A percentile compares a stretch with the other conserved stretches of the same genome.
Evolutionary conservation across 2,329 filamentous ascomycete species (phyloP).

Genomic region (Lasiodiplodia theobromae): DNA sequence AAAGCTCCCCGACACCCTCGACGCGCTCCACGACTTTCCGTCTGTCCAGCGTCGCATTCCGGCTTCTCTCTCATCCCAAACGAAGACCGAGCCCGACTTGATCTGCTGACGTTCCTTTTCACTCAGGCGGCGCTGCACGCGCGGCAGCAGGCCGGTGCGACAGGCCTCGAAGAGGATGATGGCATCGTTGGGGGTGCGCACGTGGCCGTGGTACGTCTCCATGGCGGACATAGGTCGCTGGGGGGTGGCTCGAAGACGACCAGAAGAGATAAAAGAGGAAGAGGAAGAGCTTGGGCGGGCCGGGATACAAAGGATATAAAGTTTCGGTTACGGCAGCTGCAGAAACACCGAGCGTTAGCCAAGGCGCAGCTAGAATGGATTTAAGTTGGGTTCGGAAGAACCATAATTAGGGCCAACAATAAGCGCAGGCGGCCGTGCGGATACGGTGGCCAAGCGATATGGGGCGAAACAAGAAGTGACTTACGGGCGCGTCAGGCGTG

Average conservation of each 20-base stretch:
- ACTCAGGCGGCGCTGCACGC: slow-evolving; percentile 90
- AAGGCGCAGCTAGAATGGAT: slow-evolving; percentile 30
- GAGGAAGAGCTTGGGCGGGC: not conserved
- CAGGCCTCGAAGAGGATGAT: slow-evolving; percentile 99
- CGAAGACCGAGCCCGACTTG: slow-evolving; percentile 94
- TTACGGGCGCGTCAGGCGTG: slow-evolving; percentile 12
- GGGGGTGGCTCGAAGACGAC: not conserved
- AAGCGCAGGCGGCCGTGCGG: slow-evolving; percentile 22
- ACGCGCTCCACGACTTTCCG: slow-evolving; percentile 98
- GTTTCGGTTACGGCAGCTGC: slow-evolving; percentile 29
- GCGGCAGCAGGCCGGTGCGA: slow-evolving; percentile 83
- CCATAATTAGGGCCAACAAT: slow-evolving; percentile 30
- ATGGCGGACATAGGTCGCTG: slow-evolving; percentile 57
- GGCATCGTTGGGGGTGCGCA: slow-evolving; percentile 94
- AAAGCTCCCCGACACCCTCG: slow-evolving; percentile 95
- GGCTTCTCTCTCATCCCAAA: slow-evolving; percentile 99
- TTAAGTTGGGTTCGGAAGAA: slow-evolving; percentile 25
- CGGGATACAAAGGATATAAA: slow-evolving; percentile 31
- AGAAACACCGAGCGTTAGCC: slow-evolving; percentile 30
- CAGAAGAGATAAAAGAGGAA: slow-evolving; percentile 6
- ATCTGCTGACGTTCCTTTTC: slow-evolving; percentile 98
- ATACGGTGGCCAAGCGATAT: slow-evolving; percentile 5
- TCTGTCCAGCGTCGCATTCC: slow-evolving; percentile 99
- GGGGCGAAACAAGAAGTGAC: slow-evolving; percentile 20
- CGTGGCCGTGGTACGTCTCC: slow-evolving; percentile 96